Conservation (phyloP, 192 early-diverging fungal genomes). For the Coemansia sp. region DNA sequence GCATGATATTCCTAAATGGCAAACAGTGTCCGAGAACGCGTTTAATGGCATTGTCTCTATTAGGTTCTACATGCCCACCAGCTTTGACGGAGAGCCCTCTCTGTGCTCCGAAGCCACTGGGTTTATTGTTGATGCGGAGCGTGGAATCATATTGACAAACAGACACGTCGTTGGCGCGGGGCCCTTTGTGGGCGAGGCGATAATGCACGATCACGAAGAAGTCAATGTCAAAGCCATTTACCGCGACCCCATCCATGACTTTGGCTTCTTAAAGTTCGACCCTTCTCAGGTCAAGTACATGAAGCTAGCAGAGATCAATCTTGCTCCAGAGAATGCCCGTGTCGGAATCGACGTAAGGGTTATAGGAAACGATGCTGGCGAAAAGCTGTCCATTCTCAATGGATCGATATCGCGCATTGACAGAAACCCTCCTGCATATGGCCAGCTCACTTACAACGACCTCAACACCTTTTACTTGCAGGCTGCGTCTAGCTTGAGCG, state of each 20-base stretch:
- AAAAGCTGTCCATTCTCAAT: conserved; percentile 76
- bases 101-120: conserved; percentile 61
- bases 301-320: conserved; percentile 65
- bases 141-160: conserved; percentile 77
- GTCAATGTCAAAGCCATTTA: conserved; percentile 72
- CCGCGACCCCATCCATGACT: conserved; percentile 83
- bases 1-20: neutral
- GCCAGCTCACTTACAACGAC: conserved; percentile 71
- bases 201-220: conserved; percentile 76
- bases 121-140: conserved; percentile 74
- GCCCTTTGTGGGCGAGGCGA: conserved; percentile 73
- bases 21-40: conserved; percentile 24
- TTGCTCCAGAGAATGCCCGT: conserved; percentile 68
- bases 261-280: conserved; percentile 80
- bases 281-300: conserved; percentile 69
- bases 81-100: conserved; percentile 36
- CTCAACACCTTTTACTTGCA: conserved; percentile 84
- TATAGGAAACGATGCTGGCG: conserved; percentile 80
- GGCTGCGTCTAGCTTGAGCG: conserved; percentile 72
- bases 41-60: conserved; percentile 49
- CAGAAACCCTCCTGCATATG: conserved; percentile 72
- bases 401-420: conserved; percentile 76
- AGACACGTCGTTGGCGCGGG: conserved; percentile 76
- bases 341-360: conserved; percentile 79
- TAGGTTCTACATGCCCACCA: conserved; percentile 31